Percentiles rank a stretch among this genome's conserved stretches.
These are phyloP conservation scores for Megacollybia marginata DNA, from an alignment of 768 basidiomycete species.

Conservation along the genomic window DNA sequence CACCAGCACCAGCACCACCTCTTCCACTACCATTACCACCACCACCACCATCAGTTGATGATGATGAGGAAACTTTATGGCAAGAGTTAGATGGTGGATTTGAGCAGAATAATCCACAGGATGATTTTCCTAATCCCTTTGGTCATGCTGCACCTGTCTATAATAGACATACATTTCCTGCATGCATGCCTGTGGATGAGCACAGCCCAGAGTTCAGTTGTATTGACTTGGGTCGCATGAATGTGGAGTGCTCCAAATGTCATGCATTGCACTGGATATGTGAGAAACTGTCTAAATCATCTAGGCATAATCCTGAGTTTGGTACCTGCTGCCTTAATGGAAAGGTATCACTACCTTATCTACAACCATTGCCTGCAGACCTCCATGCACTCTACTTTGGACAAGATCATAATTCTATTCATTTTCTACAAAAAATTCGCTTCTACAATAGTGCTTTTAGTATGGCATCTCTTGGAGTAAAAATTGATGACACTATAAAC, in stretches of 20 bases:
- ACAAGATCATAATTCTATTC: slow-evolving; percentile 6
- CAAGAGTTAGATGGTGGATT: too few relatives aligned
- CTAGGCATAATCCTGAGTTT: slow-evolving; percentile 8
- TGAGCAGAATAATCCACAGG: too few relatives aligned
- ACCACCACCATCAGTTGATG: too few relatives aligned
- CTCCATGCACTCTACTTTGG: slow-evolving; percentile 4
- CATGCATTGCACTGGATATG: slow-evolving; percentile 11
- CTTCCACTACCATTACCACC: too few relatives aligned
- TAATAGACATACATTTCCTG: too few relatives aligned
- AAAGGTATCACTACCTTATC: slow-evolving; percentile 10
- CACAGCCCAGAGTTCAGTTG: too few relatives aligned
- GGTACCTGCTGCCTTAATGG: slow-evolving; percentile 21
- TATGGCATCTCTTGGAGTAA: slow-evolving; percentile 25
- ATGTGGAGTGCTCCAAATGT: slow-evolving; percentile 1
- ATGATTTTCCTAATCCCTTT: too few relatives aligned
- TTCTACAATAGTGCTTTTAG: slow-evolving; percentile 10
- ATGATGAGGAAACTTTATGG: too few relatives aligned
- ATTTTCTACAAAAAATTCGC: slow-evolving; percentile 24
- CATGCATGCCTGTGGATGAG: too few relatives aligned
- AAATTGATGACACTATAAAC: slow-evolving; percentile 12
- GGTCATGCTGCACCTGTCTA: too few relatives aligned
- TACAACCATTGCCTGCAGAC: slow-evolving; percentile 7
- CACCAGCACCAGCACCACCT: too few relatives aligned
- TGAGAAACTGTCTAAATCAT: slow-evolving; percentile 4
- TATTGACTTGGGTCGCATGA: slow-evolving; percentile 11